Evolutionary conservation across 1,284 basidiomycete genomes (phyloP).

Genomic region (Bjerkandera adusta): DNA sequence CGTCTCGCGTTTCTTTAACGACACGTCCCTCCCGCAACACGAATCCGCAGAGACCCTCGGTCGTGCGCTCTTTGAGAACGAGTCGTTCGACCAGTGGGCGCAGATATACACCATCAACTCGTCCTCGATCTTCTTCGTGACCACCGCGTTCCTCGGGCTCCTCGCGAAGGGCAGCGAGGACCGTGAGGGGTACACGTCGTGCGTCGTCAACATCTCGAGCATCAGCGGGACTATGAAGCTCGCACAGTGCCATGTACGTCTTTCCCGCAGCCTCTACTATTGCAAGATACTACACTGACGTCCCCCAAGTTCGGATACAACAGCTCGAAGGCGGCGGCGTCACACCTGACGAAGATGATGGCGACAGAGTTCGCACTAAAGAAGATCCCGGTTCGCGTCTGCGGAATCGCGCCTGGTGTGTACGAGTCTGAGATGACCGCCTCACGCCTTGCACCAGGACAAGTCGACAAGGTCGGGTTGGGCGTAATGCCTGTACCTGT

Average conservation of each 20-base stretch:
- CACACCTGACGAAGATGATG: conserved; percentile 72
- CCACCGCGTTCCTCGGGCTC: conserved; percentile 72
- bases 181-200: conserved; percentile 51
- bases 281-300: neutral
- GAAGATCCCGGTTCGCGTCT: conserved; percentile 66
- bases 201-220: conserved; percentile 74
- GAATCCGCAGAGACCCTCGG: conserved; percentile 63
- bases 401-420: conserved; percentile 71
- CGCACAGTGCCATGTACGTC: conserved; percentile 70
- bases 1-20: conserved; percentile 51
- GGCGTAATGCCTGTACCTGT: conserved; percentile 59
- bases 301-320: conserved; percentile 70
- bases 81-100: conserved; percentile 61
- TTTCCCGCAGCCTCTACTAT: neutral
- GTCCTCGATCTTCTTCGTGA: conserved; percentile 71
- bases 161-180: conserved; percentile 69
- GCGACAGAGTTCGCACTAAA: conserved; percentile 72
- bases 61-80: conserved; percentile 62
- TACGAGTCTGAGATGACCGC: conserved; percentile 76
- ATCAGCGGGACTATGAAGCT: conserved; percentile 69
- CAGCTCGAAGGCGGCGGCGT: conserved; percentile 72
- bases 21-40: conserved; percentile 53
- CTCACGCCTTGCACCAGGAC: conserved; percentile 38
- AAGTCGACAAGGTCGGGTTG: conserved; percentile 54
- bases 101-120: conserved; percentile 64